These are phyloP conservation scores for Ophiosphaerella korrae DNA, from an alignment of 2,329 filamentous ascomycete genomes.

Conservation along the genomic window DNA sequence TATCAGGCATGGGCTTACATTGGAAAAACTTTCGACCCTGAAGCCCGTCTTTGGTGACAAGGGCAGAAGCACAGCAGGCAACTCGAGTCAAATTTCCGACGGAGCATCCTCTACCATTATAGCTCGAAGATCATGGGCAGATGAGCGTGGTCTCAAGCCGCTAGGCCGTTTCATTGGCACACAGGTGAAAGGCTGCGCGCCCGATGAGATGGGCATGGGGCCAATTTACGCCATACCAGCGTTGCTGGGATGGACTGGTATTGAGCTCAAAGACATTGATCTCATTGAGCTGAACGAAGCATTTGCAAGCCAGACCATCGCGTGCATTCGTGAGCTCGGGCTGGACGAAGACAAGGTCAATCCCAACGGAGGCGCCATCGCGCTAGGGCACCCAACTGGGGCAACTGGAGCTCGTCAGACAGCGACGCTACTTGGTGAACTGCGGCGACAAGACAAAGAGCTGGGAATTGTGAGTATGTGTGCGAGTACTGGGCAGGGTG, in stretches of 20 bases:
- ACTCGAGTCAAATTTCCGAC: conserved; percentile 82
- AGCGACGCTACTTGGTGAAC: conserved; percentile 75
- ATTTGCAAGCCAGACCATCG: conserved; percentile 95
- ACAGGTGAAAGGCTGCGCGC: conserved; percentile 87
- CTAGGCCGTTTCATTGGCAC: conserved; percentile 91
- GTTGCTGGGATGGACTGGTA: conserved; percentile 76
- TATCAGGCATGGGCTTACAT: conserved; percentile 85
- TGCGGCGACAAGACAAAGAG: conserved; percentile 71
- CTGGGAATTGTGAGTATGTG: conserved; percentile 92
- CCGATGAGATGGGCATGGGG: conserved; percentile 94
- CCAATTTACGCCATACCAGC: conserved; percentile 76
- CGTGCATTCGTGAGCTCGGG: conserved; percentile 72
- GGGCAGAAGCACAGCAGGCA: conserved; percentile 90
- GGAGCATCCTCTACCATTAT: conserved; percentile 86
- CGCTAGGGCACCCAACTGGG: conserved; percentile 79
- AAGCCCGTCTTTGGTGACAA: conserved; percentile 88
- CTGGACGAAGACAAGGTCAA: conserved; percentile 79
- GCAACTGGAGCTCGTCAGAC: conserved; percentile 79
- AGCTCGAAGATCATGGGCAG: conserved; percentile 90
- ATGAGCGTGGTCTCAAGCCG: conserved; percentile 84
- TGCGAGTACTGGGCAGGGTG: conserved; percentile 41
- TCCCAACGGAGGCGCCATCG: conserved; percentile 79
- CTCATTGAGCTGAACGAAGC: conserved; percentile 95
- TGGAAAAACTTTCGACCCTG: conserved; percentile 79
- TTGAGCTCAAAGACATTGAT: conserved; percentile 82